These are phyloP conservation scores for Pseudopyricularia javanii DNA, from an alignment of 2,329 filamentous ascomycete species.

Conservation along the genomic window DNA sequence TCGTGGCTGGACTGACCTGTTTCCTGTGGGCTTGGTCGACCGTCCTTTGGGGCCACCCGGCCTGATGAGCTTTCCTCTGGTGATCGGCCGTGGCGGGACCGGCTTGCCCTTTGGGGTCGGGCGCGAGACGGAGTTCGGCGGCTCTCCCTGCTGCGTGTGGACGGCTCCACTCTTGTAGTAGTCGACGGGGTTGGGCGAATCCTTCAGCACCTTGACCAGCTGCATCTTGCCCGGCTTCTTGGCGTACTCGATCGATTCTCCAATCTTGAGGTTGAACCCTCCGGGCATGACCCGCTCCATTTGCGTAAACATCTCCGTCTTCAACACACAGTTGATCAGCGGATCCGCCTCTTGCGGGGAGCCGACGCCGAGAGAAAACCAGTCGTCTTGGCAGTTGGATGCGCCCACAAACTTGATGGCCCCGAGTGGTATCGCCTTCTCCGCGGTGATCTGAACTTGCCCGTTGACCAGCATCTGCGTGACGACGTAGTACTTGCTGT, in stretches of 20 bases:
- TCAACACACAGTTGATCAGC: conserved; percentile 85
- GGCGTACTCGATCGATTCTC: conserved; percentile 81
- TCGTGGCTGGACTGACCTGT: conserved; percentile 29
- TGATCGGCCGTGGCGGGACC: conserved; percentile 79
- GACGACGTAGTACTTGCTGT: conserved; percentile 78
- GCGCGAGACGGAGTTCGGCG: conserved; percentile 67
- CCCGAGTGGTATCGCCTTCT: conserved; percentile 71
- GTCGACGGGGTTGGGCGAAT: conserved; percentile 65
- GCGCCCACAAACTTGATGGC: conserved; percentile 79
- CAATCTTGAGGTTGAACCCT: conserved; percentile 70
- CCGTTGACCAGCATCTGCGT: conserved; percentile 73
- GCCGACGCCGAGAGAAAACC: conserved; percentile 88
- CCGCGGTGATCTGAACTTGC: conserved; percentile 68
- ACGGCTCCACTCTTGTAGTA: conserved; percentile 89
- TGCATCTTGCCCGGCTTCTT: conserved; percentile 96
- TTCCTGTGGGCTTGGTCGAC: conserved; percentile 54
- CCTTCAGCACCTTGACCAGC: conserved; percentile 79
- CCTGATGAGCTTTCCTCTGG: conserved; percentile 81
- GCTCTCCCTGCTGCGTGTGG: conserved; percentile 75
- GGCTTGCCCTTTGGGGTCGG: conserved; percentile 82
- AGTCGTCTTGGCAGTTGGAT: conserved; percentile 81
- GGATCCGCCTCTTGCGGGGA: conserved; percentile 86
- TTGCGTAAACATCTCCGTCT: conserved; percentile 95
- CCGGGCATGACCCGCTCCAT: conserved; percentile 70
- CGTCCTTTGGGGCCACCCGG: conserved; percentile 77